phyloP scores from a whole-genome alignment of 108 stramenopile species.

The Pseudonitzschia delicatissima region DNA sequence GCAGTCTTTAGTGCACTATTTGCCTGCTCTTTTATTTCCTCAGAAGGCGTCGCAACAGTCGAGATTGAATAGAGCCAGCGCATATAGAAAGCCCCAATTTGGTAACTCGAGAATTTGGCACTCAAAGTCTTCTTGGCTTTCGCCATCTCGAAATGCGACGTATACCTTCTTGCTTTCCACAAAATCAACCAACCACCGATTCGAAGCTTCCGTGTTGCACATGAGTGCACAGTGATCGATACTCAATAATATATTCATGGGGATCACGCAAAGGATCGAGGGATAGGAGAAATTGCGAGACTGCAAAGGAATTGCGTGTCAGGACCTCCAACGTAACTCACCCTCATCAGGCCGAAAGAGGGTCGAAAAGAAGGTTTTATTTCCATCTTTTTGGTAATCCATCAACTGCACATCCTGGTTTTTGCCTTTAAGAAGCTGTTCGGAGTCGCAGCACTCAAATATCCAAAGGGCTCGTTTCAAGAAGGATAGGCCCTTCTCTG shows the following conservation, averaged over 20 bases:
- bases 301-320: constrained; percentile 47
- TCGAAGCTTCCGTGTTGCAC: constrained; percentile 27
- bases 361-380: constrained; percentile 52
- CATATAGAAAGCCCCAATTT: constrained; percentile 75
- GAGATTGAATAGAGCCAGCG: constrained; percentile 63
- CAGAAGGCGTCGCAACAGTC: constrained; percentile 18
- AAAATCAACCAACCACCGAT: constrained; percentile 43
- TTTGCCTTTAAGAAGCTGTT: constrained; percentile 32
- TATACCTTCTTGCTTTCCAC: constrained; percentile 42
- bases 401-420: constrained; percentile 35
- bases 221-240: constrained; percentile 72
- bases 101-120: constrained; percentile 59
- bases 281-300: constrained; percentile 59
- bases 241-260: constrained; percentile 57
- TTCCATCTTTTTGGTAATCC: constrained; percentile 50
- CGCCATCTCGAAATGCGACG: constrained; percentile 26
- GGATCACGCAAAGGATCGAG: constrained; percentile 85
- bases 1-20: constrained; percentile 33
- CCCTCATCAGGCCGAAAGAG: constrained; percentile 68
- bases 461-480: constrained; percentile 61
- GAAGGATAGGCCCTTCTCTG: constrained; percentile 51
- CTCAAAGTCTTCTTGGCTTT: constrained; percentile 30
- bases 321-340: constrained; percentile 39
- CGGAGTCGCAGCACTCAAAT: constrained; percentile 58
- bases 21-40: constrained; percentile 19